Percentiles rank a stretch among this genome's conserved stretches.
phyloP scores from a whole-genome alignment of 169 alveolate species.

The Eimeria praecox region DNA sequence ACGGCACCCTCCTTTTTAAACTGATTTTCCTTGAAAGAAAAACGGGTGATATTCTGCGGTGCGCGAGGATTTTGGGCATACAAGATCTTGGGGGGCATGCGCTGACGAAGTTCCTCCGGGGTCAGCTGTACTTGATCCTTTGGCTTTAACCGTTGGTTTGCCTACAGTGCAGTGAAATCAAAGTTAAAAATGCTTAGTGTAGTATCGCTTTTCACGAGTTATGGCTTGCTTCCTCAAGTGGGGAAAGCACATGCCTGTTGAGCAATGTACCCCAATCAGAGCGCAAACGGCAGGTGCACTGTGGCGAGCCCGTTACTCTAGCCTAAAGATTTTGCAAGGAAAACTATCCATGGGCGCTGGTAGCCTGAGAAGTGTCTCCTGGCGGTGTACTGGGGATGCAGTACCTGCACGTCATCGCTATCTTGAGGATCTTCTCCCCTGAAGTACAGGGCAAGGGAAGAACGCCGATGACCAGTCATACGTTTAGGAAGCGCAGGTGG shows the following conservation, averaged over 20 bases:
- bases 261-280: neutral
- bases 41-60: constrained; percentile 92
- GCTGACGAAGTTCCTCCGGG: constrained; percentile 88
- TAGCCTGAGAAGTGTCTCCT: neutral
- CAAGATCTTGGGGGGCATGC: constrained; percentile 89
- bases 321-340: neutral
- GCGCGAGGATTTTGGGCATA: constrained; percentile 92
- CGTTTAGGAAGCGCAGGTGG: constrained; percentile 61
- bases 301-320: neutral
- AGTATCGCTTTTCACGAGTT: neutral
- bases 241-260: neutral
- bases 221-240: neutral
- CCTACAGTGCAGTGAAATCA: constrained; percentile 21
- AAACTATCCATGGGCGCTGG: neutral
- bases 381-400: neutral
- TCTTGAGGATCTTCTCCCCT: constrained; percentile 72
- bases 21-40: constrained; percentile 87
- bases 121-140: constrained; percentile 82
- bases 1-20: constrained; percentile 91
- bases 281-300: neutral
- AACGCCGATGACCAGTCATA: constrained; percentile 58
- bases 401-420: constrained; percentile 62
- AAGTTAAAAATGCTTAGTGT: neutral
- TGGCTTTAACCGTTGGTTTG: constrained; percentile 75
- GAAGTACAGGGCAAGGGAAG: constrained; percentile 28